Evolutionary conservation across 1,284 basidiomycete genomes (phyloP).

Genomic region (Amylostereum areolatum): DNA sequence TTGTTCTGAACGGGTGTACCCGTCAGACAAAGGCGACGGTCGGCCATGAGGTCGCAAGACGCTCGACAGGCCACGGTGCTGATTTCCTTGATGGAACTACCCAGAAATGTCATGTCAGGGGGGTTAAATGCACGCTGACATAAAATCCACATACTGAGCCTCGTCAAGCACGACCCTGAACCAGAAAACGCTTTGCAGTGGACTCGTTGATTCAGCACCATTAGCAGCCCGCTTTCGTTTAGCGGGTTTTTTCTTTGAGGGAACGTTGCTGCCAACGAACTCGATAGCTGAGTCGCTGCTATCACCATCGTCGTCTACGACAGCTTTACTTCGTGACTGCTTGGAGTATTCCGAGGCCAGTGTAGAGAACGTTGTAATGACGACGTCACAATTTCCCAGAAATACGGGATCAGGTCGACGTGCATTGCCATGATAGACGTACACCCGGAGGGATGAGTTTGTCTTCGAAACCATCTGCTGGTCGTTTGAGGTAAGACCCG

Average conservation of each 20-base stretch:
- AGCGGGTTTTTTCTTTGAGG: conserved; percentile 55
- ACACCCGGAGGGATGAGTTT: conserved; percentile 66
- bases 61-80: conserved; percentile 91
- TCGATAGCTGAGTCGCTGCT: conserved; percentile 50
- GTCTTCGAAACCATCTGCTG: conserved; percentile 19
- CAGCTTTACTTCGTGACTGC: conserved; percentile 63
- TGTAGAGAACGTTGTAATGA: conserved; percentile 96
- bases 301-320: conserved; percentile 54
- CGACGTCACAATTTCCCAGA: conserved; percentile 91
- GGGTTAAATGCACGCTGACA: conserved; percentile 6
- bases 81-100: conserved; percentile 93
- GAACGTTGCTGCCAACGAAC: conserved; percentile 56
- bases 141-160: conserved; percentile 73
- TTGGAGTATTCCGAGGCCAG: conserved; percentile 93
- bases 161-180: conserved; percentile 97
- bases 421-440: conserved; percentile 93
- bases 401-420: conserved; percentile 82
- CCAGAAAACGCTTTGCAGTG: conserved; percentile 96
- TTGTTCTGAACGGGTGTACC: conserved; percentile 99
- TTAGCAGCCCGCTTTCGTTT: conserved; percentile 26
- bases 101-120: conserved; percentile 4
- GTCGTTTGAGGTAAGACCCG: conserved; percentile 23
- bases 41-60: conserved; percentile 90
- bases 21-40: conserved; percentile 89
- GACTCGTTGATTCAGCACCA: conserved; percentile 64